Percentiles rank a stretch among this genome's conserved stretches.
Conservation (phyloP, 768 basidiomycete genomes). For the Suillus ampliporus region DNA sequence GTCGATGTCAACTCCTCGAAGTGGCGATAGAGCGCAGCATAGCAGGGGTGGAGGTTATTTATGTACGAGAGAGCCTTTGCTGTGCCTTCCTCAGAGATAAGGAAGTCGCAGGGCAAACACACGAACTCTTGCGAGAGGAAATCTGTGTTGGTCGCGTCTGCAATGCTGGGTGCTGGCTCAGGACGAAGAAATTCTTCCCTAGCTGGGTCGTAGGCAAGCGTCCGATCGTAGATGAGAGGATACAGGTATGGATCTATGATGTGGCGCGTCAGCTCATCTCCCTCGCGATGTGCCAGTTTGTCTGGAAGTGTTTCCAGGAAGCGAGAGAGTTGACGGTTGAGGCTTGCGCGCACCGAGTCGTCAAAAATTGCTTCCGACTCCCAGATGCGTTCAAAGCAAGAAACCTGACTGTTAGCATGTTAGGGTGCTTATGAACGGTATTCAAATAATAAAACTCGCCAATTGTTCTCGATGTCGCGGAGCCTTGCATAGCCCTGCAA, state of each 20-base stretch:
- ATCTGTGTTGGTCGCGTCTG: constrained; percentile 38
- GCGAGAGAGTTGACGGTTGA: constrained; percentile 31
- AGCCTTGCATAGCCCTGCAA: constrained; percentile 50
- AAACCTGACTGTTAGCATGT: constrained; percentile 47
- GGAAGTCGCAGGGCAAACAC: constrained; percentile 51
- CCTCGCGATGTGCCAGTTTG: constrained; percentile 10
- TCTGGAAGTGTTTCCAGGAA: constrained; percentile 22
- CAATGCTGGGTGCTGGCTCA: constrained; percentile 32
- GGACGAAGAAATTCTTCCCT: constrained; percentile 25
- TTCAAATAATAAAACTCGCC: constrained; percentile 36
- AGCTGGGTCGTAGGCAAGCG: constrained; percentile 40
- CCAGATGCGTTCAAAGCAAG: constrained; percentile 65
- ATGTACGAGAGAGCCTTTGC: constrained; percentile 53
- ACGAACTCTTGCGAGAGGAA: constrained; percentile 47
- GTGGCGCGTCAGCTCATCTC: constrained; percentile 28
- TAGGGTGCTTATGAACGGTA: not conserved
- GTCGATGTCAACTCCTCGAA: constrained; percentile 40
- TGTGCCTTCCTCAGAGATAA: constrained; percentile 36
- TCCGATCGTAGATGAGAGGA: constrained; percentile 46
- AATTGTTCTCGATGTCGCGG: constrained; percentile 42
- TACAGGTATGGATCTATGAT: constrained; percentile 49
- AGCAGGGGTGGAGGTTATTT: constrained; percentile 53
- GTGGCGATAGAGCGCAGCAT: constrained; percentile 36
- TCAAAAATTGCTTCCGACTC: constrained; percentile 41
- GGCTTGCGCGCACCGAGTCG: constrained; percentile 5